Evolutionary conservation across 805 yeast genomes (phyloP), one percentile per base, ranked within the genome.

Genomic region (Zygosaccharomyces gambellarensis): DNA sequence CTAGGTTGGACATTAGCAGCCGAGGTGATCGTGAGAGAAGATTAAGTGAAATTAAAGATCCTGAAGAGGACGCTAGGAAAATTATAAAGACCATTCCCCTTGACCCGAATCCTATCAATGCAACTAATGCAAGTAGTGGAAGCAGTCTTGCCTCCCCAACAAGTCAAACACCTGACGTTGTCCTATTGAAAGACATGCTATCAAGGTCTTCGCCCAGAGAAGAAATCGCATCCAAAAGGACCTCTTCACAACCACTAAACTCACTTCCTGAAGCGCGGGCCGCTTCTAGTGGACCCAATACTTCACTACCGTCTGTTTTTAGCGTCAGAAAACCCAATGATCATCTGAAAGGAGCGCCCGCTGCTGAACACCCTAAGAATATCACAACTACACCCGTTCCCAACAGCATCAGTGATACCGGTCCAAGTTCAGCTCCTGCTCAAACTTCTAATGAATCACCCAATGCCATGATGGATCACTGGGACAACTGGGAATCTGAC

Each of bases 51-150:
- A 74, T 80, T 4, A 70, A 75, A 36, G 77, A 84, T 61, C 87
- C 88, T 1, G 92, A 83, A 60, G 76, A 80, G 23, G 79, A 83
- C 42, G 94, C 92, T 0, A 73, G 94, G 54, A 80, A 77, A 61
- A 83, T 87, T 53, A 87, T 87, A 41, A 76, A 81, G 43, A 87
- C 90, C 0, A 83, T 87, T 56, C 95, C 95, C 2, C 69, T 87
- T 54, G 95, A 87, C 63, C 95, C 95, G 0, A 83, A 79, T 47
- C 95, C 95, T 4, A 87, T 87, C 34, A 67, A 64, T 53, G 69
- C 70, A 1, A 53, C 60, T 1, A 48, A 46, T 28, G 45, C 51
- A 9, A 54, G 58, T 17, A 54, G 53, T 22, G 56, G 53, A 25
- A 58, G 59, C 29, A 56, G 53, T 34, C 46, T 54, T 23, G 45